Conservation (phyloP, 1,284 basidiomycete genomes). For the Moesziomyces sp. region DNA sequence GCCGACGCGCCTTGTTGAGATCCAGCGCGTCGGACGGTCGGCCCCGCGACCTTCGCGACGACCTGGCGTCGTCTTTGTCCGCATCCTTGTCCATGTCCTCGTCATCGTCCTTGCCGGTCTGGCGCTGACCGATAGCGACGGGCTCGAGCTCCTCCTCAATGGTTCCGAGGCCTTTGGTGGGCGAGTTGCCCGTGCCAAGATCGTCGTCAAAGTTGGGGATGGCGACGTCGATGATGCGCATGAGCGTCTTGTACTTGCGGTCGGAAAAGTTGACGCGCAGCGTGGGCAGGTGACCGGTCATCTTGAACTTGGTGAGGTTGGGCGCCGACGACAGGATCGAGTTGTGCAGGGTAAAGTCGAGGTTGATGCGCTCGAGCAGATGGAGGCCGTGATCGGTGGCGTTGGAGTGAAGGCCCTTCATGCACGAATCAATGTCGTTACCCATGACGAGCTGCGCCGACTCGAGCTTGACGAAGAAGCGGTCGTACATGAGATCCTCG, state of each 20-base stretch:
- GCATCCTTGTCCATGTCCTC: constrained; percentile 16
- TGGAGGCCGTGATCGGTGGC: constrained; percentile 74
- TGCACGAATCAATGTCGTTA: constrained; percentile 82
- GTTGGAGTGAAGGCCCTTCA: constrained; percentile 73
- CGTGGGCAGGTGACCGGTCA: constrained; percentile 87
- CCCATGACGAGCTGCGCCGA: constrained; percentile 93
- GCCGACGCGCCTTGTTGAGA: constrained; percentile 55
- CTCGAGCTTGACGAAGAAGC: constrained; percentile 83
- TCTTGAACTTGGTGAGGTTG: constrained; percentile 88
- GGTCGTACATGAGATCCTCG: constrained; percentile 97
- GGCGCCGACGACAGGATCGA: constrained; percentile 90
- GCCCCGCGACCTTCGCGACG: constrained; percentile 20
- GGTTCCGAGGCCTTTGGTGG: constrained; percentile 30
- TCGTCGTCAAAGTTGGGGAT: constrained; percentile 84
- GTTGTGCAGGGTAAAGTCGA: constrained; percentile 89
- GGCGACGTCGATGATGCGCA: constrained; percentile 90
- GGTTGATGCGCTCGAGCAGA: constrained; percentile 87
- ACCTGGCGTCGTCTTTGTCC: constrained; percentile 8
- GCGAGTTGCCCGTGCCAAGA: constrained; percentile 9
- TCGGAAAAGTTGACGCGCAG: constrained; percentile 95
- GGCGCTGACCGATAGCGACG: constrained; percentile 15
- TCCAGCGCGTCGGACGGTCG: constrained; percentile 46
- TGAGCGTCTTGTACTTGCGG: constrained; percentile 91
- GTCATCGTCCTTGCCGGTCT: constrained; percentile 8
- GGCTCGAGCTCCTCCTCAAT: constrained; percentile 47